A percentile compares a stretch with the other conserved stretches of the same genome.
phyloP scores from a whole-genome alignment of 2,329 filamentous ascomycete species.

The Venturiaceae sp. region DNA sequence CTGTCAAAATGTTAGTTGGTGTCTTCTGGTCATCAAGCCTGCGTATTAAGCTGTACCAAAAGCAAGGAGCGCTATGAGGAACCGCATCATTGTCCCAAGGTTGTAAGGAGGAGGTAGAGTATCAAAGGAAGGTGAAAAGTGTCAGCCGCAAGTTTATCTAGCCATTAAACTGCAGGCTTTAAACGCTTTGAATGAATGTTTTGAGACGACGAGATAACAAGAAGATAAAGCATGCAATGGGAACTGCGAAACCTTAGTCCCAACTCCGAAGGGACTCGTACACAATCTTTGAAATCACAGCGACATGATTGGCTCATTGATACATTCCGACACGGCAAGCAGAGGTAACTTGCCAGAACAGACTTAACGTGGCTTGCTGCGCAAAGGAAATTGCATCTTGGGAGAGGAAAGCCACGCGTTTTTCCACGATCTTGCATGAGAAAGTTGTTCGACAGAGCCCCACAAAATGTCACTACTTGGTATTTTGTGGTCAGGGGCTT shows the following conservation, averaged over 20 bases:
- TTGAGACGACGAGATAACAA: neutral
- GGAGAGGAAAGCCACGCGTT: too few species aligned
- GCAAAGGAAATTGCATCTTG: neutral
- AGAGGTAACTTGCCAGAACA: neutral
- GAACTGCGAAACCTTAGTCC: neutral
- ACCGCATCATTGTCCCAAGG: neutral
- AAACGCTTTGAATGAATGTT: neutral
- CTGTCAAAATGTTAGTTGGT: neutral
- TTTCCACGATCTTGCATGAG: too few species aligned
- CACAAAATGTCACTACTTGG: too few species aligned
- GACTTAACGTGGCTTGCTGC: neutral
- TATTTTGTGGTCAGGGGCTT: too few species aligned
- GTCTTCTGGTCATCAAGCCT: neutral
- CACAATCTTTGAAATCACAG: neutral
- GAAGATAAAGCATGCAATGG: neutral
- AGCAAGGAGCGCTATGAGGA: neutral
- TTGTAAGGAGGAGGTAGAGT: neutral
- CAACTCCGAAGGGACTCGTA: neutral
- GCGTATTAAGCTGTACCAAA: neutral
- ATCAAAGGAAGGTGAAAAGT: neutral
- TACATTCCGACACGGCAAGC: neutral
- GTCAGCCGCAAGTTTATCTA: neutral
- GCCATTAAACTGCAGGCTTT: neutral
- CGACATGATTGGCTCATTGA: neutral
- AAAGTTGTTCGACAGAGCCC: too few species aligned